phyloP scores from a whole-genome alignment of 176 grass and related monocot genomes.

The Canna indica region DNA sequence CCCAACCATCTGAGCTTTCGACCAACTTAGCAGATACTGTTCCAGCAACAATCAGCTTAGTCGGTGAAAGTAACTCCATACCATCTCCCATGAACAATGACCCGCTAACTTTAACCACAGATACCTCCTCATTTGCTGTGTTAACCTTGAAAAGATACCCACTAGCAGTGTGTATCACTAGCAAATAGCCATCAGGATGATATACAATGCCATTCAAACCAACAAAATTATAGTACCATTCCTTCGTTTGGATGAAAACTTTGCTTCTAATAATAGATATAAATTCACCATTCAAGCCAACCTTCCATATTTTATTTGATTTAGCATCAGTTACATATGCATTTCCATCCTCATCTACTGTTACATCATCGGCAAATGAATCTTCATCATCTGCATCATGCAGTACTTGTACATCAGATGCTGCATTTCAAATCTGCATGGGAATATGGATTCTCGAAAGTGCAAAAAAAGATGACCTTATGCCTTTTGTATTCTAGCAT shows the following conservation, averaged over 20 bases:
- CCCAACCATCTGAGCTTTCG: constrained; percentile 81
- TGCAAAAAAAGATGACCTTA: not conserved
- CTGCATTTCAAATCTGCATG: not conserved
- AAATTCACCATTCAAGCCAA: constrained; percentile 46
- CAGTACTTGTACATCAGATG: constrained; percentile 4
- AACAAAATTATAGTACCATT: constrained; percentile 38
- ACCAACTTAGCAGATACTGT: constrained; percentile 40
- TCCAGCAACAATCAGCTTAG: constrained; percentile 54
- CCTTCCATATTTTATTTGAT: constrained; percentile 83
- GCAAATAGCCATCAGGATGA: constrained; percentile 77
- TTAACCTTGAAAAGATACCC: constrained; percentile 77
- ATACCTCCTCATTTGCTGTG: constrained; percentile 24
- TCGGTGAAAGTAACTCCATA: constrained; percentile 59
- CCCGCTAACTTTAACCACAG: constrained; percentile 44
- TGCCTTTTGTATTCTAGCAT: not conserved
- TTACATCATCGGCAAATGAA: constrained; percentile 67
- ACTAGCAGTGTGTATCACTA: constrained; percentile 69
- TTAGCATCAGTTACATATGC: constrained; percentile 61
- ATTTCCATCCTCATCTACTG: constrained; percentile 63
- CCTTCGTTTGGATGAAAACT: constrained; percentile 42
- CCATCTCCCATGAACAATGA: constrained; percentile 65
- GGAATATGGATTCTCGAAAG: not conserved
- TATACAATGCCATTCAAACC: constrained; percentile 71
- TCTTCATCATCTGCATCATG: constrained; percentile 37
- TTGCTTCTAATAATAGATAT: constrained; percentile 52